Base-by-base conservation (phyloP, 108 stramenopile genomes). In the Skeletonema potamos region DNA sequence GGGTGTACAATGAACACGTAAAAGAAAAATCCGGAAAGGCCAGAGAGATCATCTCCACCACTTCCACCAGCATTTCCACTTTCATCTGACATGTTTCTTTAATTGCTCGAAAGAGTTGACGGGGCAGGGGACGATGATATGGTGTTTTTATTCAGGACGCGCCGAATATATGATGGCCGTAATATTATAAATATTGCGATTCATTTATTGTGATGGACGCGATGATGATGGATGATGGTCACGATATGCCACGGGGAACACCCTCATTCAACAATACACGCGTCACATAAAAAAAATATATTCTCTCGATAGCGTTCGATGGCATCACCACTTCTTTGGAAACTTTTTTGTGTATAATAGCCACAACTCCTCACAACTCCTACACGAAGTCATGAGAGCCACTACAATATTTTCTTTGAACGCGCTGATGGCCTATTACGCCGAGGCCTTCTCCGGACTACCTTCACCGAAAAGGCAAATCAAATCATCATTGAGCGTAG, bases 1-100 rank as follows among this genome's bases (percentile, higher is more conserved):
- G 98, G 98, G 81, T 98, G 96, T 6, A 99, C 96, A 62, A 99
- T 95, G 68, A 98, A 88, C 27, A 90, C 84, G 71, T 97, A 99
- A 60, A 99, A 96, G 86, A 99, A 96, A 76, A 99, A 97, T 46
- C 93, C 91, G n/a, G 85, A 77, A 41, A 98, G 84, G 54, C 94
- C 89, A 29, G 90, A 86, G 58, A 93, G 82, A 69, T 96, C 94
- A 64, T 95, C 89, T 62, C 83, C 84, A 10, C 84, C 79, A 10
- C 62, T 28, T 11, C 71, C 81, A 54, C 70, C 63, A 39, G 58
- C 48, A 46, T 55, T 66, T 5, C 73, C 69, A 48, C 64, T 65
- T 61, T 79, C 78, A n/a, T 79, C 72, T 30, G 78, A 73, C 78
- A 79, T 79, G 57, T 1, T 68, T 58, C 6, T 9, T 20, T 10